These are phyloP conservation scores for Eucalyptus melliodora DNA, from an alignment of 345 rosid genomes.

Conservation along the genomic window DNA sequence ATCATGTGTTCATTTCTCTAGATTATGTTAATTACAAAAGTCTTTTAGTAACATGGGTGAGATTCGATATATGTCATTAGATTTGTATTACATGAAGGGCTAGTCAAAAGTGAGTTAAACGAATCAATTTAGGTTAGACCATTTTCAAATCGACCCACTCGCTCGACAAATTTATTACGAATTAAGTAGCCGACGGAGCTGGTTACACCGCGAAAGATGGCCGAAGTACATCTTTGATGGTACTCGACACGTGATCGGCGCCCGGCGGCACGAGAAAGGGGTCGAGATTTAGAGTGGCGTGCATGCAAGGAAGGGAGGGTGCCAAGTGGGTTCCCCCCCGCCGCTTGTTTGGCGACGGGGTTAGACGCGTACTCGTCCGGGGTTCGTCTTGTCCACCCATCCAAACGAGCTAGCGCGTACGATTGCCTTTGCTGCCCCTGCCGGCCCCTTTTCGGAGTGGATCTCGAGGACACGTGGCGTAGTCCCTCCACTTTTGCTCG, in stretches of 20 bases:
- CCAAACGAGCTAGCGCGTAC: neutral
- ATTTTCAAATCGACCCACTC: accelerated
- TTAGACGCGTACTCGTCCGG: neutral
- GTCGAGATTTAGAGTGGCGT: neutral
- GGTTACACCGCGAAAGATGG: neutral
- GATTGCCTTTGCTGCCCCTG: accelerated
- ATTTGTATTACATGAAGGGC: accelerated
- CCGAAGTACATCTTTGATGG: neutral
- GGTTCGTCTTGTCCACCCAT: neutral
- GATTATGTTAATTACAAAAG: too few species aligned
- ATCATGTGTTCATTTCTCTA: accelerated
- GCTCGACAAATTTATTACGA: accelerated
- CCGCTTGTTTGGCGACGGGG: neutral
- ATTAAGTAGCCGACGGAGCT: neutral
- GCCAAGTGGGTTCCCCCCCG: neutral
- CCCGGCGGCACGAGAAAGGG: neutral
- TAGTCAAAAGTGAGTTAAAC: accelerated
- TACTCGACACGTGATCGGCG: neutral
- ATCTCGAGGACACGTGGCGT: too few species aligned
- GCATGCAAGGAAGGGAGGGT: neutral
- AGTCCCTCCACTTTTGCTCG: neutral
- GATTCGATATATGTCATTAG: accelerated
- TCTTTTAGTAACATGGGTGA: accelerated
- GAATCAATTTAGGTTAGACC: accelerated
- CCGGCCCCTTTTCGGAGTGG: accelerated